Percentiles rank a stretch among this genome's conserved stretches.
Evolutionary conservation across 1,284 basidiomycete species (phyloP).

Genomic region (Singerocomus rubriflavus): DNA sequence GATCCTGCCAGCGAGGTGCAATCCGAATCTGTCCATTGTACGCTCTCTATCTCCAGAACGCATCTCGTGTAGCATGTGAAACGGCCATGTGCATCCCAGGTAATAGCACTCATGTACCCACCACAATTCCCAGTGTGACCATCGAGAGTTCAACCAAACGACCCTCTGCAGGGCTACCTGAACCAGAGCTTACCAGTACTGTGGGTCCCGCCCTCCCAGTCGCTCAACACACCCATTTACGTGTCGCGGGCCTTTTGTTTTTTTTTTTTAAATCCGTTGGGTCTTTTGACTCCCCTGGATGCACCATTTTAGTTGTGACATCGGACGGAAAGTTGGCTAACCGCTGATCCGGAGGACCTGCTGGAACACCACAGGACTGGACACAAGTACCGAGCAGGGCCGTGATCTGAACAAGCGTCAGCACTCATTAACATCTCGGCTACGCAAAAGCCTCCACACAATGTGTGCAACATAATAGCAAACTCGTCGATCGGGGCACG

Average conservation of each 20-base stretch:
- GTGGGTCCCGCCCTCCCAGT: not conserved
- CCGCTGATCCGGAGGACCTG: constrained; percentile 6
- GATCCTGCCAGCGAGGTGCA: constrained; percentile 16
- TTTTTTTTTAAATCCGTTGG: not conserved
- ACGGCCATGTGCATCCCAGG: constrained; percentile 2
- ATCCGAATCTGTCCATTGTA: constrained; percentile 20
- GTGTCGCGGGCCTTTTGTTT: not conserved
- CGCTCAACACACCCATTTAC: not conserved
- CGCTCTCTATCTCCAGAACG: constrained; percentile 21
- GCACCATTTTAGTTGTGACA: constrained; percentile 29
- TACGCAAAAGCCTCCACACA: constrained; percentile 10
- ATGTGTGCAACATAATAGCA: not conserved
- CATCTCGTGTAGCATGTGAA: constrained; percentile 4
- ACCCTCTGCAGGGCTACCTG: constrained; percentile 6
- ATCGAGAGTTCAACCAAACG: constrained; percentile 3
- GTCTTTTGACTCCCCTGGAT: constrained; percentile 2
- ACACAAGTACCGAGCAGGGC: constrained; percentile 9
- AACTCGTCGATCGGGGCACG: constrained; percentile 15
- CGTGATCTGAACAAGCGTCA: constrained; percentile 14
- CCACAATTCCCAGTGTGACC: constrained; percentile 1
- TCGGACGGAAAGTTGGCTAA: constrained; percentile 6
- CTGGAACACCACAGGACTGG: constrained; percentile 4
- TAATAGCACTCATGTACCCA: not conserved
- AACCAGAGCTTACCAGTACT: constrained; percentile 15
- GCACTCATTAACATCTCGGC: constrained; percentile 2